Evolutionary conservation across 2,329 filamentous ascomycete species (phyloP).

Genomic region (Trematosphaeria pertusa): DNA sequence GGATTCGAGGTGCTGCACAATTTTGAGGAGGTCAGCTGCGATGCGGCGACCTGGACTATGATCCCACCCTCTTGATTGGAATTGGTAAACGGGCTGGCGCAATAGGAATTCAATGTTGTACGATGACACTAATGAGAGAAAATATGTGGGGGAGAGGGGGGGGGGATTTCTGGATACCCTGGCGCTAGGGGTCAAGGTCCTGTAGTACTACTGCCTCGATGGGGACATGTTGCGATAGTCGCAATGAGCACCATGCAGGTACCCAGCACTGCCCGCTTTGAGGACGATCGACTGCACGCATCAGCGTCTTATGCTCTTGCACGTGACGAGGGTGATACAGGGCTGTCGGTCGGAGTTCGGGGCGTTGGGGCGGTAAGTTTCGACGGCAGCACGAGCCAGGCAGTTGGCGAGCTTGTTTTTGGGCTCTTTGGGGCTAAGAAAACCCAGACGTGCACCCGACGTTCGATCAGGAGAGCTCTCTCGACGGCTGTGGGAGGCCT

Average conservation of each 20-base stretch:
- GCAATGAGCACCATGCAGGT: neutral
- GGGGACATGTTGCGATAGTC: constrained; percentile 6
- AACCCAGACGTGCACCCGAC: too few relatives aligned
- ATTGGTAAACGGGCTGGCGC: constrained; percentile 1
- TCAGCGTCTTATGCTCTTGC: too few relatives aligned
- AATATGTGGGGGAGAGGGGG: neutral
- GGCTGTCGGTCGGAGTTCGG: too few relatives aligned
- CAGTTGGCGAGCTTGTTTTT: too few relatives aligned
- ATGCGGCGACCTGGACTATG: constrained; percentile 68
- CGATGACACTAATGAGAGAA: neutral
- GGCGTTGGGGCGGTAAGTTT: too few relatives aligned
- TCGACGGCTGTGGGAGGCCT: too few relatives aligned
- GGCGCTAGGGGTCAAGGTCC: constrained; percentile 11
- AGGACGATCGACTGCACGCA: too few relatives aligned
- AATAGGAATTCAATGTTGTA: constrained; percentile 2
- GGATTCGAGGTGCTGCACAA: constrained; percentile 80
- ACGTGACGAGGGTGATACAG: too few relatives aligned
- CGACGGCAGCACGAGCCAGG: too few relatives aligned
- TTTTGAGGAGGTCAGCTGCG: constrained; percentile 81
- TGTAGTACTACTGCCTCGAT: constrained; percentile 3
- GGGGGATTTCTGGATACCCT: constrained; percentile 23
- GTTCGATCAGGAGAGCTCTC: too few relatives aligned
- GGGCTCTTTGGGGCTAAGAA: too few relatives aligned
- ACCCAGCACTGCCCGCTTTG: too few relatives aligned
- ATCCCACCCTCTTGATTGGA: constrained; percentile 52